Evolutionary conservation across 352 stramenopile genomes (phyloP).

Genomic region (Phytophthora pluvialis): DNA sequence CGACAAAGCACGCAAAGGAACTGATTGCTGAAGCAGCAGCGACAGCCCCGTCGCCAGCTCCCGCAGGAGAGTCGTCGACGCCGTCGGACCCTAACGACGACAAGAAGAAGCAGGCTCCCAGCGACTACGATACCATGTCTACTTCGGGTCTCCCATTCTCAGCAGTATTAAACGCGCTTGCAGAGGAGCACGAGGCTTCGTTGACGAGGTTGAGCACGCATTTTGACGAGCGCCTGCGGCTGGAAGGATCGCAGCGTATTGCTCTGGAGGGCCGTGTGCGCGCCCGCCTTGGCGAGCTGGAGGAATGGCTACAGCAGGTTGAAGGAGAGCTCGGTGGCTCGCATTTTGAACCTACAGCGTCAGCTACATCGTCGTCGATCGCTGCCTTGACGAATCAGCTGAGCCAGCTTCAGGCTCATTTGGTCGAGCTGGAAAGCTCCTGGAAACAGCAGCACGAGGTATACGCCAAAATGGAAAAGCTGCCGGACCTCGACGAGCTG

Average conservation of each 20-base stretch:
- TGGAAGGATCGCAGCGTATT: conserved; percentile 76
- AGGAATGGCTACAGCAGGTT: conserved; percentile 85
- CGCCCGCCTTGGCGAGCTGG: conserved; percentile 60
- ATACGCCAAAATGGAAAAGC: conserved; percentile 26
- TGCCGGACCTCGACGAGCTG: conserved; percentile 38
- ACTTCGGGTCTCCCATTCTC: conserved; percentile 48
- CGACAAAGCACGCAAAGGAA: conserved; percentile 18
- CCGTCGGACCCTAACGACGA: conserved; percentile 11
- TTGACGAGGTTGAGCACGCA: conserved; percentile 69
- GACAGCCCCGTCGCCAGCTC: conserved; percentile 16
- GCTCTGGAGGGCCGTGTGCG: conserved; percentile 64
- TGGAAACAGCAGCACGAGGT: conserved; percentile 26
- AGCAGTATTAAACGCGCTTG: conserved; percentile 57
- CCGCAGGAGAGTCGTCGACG: conserved; percentile 26
- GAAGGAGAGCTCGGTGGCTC: conserved; percentile 66
- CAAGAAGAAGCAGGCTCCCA: conserved; percentile 18
- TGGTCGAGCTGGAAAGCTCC: conserved; percentile 21
- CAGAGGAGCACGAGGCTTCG: conserved; percentile 74
- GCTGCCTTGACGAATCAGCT: conserved; percentile 27
- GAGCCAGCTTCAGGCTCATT: conserved; percentile 25
- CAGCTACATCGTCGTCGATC: conserved; percentile 23
- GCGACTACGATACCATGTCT: conserved; percentile 16
- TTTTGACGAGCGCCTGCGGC: conserved; percentile 63
- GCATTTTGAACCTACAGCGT: conserved; percentile 37
- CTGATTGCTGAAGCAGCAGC: conserved; percentile 19